Base-by-base conservation (phyloP, 495 filamentous ascomycete species). In the Hyphodiscus hymeniophilus region DNA sequence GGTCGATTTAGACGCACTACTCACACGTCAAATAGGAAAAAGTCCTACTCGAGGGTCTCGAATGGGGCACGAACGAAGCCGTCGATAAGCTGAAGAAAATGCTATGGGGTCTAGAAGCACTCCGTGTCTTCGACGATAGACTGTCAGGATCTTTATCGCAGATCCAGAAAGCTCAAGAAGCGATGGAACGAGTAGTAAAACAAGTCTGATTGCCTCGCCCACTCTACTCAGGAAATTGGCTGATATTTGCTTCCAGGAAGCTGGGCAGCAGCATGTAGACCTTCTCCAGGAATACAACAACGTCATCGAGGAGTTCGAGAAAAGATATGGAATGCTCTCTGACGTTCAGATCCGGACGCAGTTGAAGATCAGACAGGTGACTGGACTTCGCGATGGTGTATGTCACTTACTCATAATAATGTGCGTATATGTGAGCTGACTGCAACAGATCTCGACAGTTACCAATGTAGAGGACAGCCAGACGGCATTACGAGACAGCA, bases 281-380 rank as follows among this genome's bases (percentile, higher is more conserved):
- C 31, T 60, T 5, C 34, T 48, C 11, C 42, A 39, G 17, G 44
- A 51, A 48, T 57, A 50, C 17, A 31, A 45, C 15, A 38, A 51
- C n/a, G 34, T 56, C 1, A 12, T 60, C 2, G 54, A 47, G 18
- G 47, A 50, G 3, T 60, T 60, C 32, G 51, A 51, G 31, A 55
- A 54, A 33, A 48, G 50, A 28, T 36, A 39, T 21, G 42, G 39
- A 12, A 51, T 42, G 22, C 41, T 60, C 1, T 24, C 38, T 2
- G 45, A 47, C 7, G 30, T 52, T 32, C 52, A 57, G 13, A 42
- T 48, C 1, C 21, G 42, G 35, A 48, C 48, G 3, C 18, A 54
- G 15, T 43, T 51, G n/a, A 49, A 50, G 18, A 53, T 60, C 16
- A 32, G 42, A 12, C 48, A 55, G 15, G 46, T 52, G 18, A 43